phyloP scores from a whole-genome alignment of 2,329 filamentous ascomycete genomes.

The Harringtonia lauricola region DNA sequence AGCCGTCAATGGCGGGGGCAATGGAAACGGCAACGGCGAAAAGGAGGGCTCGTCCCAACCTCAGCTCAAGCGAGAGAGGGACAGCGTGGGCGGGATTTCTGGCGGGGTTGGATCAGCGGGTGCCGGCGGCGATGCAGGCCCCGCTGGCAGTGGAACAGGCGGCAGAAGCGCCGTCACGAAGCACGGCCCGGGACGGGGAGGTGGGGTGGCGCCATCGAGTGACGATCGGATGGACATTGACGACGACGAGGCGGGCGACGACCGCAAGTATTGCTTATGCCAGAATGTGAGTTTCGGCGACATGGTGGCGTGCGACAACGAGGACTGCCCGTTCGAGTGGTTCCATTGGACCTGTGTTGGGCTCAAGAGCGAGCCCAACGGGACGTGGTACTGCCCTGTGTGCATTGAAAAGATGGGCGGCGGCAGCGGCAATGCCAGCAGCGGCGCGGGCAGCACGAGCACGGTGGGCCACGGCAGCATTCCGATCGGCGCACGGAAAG shows the following conservation, averaged over 20 bases:
- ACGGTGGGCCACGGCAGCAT: not conserved
- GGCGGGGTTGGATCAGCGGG: slow-evolving; percentile 11
- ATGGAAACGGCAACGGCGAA: slow-evolving; percentile 1
- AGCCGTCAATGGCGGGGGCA: slow-evolving; percentile 3
- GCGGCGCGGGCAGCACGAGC: not conserved
- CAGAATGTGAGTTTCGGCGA: slow-evolving; percentile 77
- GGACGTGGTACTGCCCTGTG: slow-evolving; percentile 56
- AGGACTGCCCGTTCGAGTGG: slow-evolving; percentile 72
- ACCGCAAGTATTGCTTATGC: slow-evolving; percentile 76
- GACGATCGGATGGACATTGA: slow-evolving; percentile 45
- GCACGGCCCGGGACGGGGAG: slow-evolving; percentile 1
- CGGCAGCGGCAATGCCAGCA: slow-evolving; percentile 20
- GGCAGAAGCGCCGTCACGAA: slow-evolving; percentile 3
- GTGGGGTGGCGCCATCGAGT: slow-evolving; percentile 19
- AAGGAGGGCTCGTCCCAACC: slow-evolving; percentile 6
- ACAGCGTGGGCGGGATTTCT: slow-evolving; percentile 1
- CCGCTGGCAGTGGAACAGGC: slow-evolving; percentile 1
- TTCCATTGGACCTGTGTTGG: slow-evolving; percentile 74
- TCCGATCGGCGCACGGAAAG: slow-evolving; percentile 5
- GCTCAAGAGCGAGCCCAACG: slow-evolving; percentile 55
- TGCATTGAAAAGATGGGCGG: slow-evolving; percentile 42
- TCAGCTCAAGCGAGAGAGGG: slow-evolving; percentile 6
- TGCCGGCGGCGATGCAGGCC: not conserved
- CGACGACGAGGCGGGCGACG: slow-evolving; percentile 62
- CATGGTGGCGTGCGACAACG: slow-evolving; percentile 84